Evolutionary conservation across 345 rosid species (phyloP), one percentile per base, ranked within the genome.

Genomic region (Eucalyptus brandiana): DNA sequence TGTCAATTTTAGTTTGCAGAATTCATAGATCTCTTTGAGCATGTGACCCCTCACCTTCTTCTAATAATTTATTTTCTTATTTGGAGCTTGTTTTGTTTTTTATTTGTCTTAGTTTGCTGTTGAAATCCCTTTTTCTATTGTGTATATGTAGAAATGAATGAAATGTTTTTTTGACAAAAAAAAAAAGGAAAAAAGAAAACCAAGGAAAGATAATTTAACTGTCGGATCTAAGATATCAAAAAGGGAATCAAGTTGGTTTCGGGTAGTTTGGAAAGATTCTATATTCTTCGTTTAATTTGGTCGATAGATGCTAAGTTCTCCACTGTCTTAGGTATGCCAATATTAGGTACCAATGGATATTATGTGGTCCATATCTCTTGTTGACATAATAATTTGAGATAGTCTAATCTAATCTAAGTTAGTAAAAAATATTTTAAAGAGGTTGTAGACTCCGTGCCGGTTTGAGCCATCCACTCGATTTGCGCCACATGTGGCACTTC

Each of bases 21-120:
- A 24, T 56, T 56, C 62, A 56, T 0, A 1, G 0, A 0, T 56
- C 6, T 56, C 30, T 24, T 10, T 56, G 0, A 10, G 62, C 1
- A 0, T 10, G 12, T 56, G 6, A 24, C 62, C 14, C 30, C 14
- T 56, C 12, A 56, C 13, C 6, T 56, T 56, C 28, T 56, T 56
- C 14, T 56, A 56, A 56, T 56, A 56, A 56, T 56, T 56, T 26
- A 56, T 24, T 26, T 56, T 56, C 2, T 56, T 56, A 56, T 56
- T 6, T 56, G 0, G 30, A 56, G 2, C 0, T 56, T 56, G 2
- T 23, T 56, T 56, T 23, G 0, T 9, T 23, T 54, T 23, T 4
- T 56, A 56, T 56, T 56, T 56, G 6, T 24, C 62, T 56, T 56
- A 5, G 3, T 56, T 56, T 24, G 0, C 62, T 9, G 6, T 56